Evolutionary conservation across 768 basidiomycete species (phyloP), one percentile per base, ranked within the genome.

Genomic region (Pholiota molesta): DNA sequence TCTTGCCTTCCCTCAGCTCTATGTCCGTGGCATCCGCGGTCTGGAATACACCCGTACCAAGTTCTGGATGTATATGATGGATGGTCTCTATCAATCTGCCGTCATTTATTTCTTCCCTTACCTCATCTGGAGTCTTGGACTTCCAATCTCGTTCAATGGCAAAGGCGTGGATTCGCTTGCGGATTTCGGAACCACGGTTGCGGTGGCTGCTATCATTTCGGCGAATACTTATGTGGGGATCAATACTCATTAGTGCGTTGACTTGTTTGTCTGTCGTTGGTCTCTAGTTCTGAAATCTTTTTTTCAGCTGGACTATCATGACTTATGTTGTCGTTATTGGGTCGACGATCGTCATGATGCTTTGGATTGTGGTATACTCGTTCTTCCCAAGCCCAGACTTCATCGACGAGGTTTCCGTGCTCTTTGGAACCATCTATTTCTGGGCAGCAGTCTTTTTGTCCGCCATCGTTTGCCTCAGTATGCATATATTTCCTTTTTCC

Each of bases 51-150:
- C 95, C 17, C 86, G 94, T 10, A 64, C 78, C 55, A 95, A 92
- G 77, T 99, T 99, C 77, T 98, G 95, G 94, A 71, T 89, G 58
- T 97, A 95, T 76, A 97, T 98, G 92, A 72, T 86, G 7, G 97
- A 99, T 72, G 96, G 96, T 28, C 76, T 98, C 35, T 98, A 97
- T 75, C 97, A 99, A 70, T 97, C 95, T 0, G 86, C 79, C 0
- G 85, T 94, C 61, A 85, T 95, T 33, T 95, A 89, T 77, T 96
- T 91, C 78, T 81, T 98, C 68, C 94, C 96, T 0, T 97, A 86
- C 72, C 72, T 87, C 49, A 84, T 83, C 21, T 92, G 91, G 88
- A 83, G 82, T 0, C 71, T 89, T 16, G 90, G 88, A 5, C 74
- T 81, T 16, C 79, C 87, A 3, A 74, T 82, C 1, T 90, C 92